Evolutionary conservation across 1,284 basidiomycete genomes (phyloP), one percentile per base, ranked within the genome.

Genomic region (Chiua sp.): DNA sequence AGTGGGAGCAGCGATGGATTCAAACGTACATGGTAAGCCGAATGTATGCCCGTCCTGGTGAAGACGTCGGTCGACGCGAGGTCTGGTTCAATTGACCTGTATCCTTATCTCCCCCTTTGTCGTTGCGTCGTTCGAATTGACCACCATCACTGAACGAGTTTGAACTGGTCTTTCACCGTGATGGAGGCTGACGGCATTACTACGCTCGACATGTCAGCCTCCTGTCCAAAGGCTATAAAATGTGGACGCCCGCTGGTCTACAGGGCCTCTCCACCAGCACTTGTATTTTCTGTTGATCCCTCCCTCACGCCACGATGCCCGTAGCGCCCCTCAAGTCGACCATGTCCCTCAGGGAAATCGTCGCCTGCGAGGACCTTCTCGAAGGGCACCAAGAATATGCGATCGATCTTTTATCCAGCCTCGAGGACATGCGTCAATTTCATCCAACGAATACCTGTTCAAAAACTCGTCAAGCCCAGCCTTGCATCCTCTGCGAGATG

Each of bases 321-420:
- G 18, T 33, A 35, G 22, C 28, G 1, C 4, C 50, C 15, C 11
- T 49, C 28, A 56, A 50, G 35, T 3, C 47, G 4, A 20, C 47
- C 53, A 57, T 70, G 59, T 64, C 66, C 26, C 51, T n/a, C 15
- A 57, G n/a, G 6, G 65, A 68, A 53, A 60, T 68, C 16, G 47
- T 35, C 32, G 39, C 50, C 26, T 68, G 68, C 42, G 39, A 70
- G 44, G 56, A 57, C 12, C 35, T 66, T 32, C 65, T 70, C 26
- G 54, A 60, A 1, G n/a, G 53, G 39, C 53, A 64, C 16, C 54
- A 51, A 12, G 48, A 55, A 46, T 66, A 60, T 35, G 57, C 60
- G 22, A 13, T 47, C 16, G 54, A 57, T 18, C 59, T 70, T 54
- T 56, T 58, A 33, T 59, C 55, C 53, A 53, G 23, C 32, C 18